Base-by-base conservation (phyloP, 2,329 filamentous ascomycete species). In the Exophiala calicioides region DNA sequence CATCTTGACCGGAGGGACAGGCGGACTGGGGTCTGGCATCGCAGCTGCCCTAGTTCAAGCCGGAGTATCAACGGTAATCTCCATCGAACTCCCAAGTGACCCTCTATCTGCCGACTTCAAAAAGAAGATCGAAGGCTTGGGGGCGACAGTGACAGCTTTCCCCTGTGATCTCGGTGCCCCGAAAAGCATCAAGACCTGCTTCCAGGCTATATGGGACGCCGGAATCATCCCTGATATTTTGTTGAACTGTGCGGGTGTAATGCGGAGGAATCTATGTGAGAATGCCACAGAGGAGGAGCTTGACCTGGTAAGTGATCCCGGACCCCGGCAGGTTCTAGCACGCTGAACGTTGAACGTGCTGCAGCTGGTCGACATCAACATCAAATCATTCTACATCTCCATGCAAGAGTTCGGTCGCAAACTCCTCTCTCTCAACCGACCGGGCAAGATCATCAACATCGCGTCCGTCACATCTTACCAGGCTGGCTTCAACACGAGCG, bases 1-100 rank as follows among this genome's bases (percentile, higher is more conserved):
- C 32, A 53, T 74, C 39, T 62, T 74, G n/a, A 74, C 71, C 0
- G 71, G 68, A 9, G 66, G 62, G 42, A 68, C n/a, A n/a, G n/a
- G n/a, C n/a, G n/a, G n/a, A n/a, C n/a, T n/a, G n/a, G n/a, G n/a
- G n/a, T n/a, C n/a, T n/a, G n/a, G n/a, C n/a, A n/a, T n/a, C n/a
- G n/a, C n/a, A n/a, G n/a, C n/a, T n/a, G n/a, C n/a, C n/a, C n/a
- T n/a, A n/a, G n/a, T n/a, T n/a, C n/a, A n/a, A n/a, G n/a, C n/a
- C n/a, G n/a, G n/a, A n/a, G n/a, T n/a, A n/a, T n/a, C n/a, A n/a
- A n/a, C n/a, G n/a, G n/a, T n/a, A n/a, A n/a, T n/a, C n/a, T n/a
- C n/a, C n/a, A n/a, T 70, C 48, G 68, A 70, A 61, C 66, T 68
- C 5, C 42, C 42, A 12, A 35, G 36, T 19, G 42, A 46, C 32